These are phyloP conservation scores for Cucurbita moschata DNA, from an alignment of 306 rosid genomes.

Conservation along the genomic window DNA sequence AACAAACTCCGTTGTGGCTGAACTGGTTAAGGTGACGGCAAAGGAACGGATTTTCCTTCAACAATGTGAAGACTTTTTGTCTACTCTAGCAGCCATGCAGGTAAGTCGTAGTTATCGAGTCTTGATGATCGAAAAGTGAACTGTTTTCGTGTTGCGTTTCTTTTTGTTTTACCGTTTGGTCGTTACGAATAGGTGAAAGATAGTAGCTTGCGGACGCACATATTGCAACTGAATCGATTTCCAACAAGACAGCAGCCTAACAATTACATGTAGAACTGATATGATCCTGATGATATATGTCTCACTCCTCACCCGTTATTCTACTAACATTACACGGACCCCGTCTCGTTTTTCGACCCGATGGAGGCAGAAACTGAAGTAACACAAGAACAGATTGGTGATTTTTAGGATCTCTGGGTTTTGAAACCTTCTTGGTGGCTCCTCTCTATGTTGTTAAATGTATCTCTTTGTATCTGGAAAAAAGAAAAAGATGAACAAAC, in stretches of 20 bases:
- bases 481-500: neutral
- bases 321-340: constrained; percentile 38
- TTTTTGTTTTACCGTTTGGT: neutral
- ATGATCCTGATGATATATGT: constrained; percentile 8
- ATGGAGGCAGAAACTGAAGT: constrained; percentile 53
- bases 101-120: neutral
- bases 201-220: constrained; percentile 15
- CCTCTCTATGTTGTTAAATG: constrained; percentile 25
- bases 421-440: constrained; percentile 39
- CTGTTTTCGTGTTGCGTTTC: neutral
- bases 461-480: constrained; percentile 33
- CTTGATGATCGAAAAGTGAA: neutral
- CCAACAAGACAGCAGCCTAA: constrained; percentile 45
- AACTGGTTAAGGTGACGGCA: constrained; percentile 14
- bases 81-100: constrained; percentile 14
- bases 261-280: constrained; percentile 11
- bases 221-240: constrained; percentile 22
- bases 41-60: constrained; percentile 12
- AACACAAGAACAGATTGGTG: constrained; percentile 40
- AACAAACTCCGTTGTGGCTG: constrained; percentile 13
- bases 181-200: constrained; percentile 19
- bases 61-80: constrained; percentile 14
- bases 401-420: constrained; percentile 44
- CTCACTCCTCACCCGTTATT: constrained; percentile 10
- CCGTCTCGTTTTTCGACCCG: constrained; percentile 29